Evolutionary conservation across 148 eudicot species (phyloP), one percentile per base, ranked within the genome.

Genomic region (Chenopodium berlandieri): DNA sequence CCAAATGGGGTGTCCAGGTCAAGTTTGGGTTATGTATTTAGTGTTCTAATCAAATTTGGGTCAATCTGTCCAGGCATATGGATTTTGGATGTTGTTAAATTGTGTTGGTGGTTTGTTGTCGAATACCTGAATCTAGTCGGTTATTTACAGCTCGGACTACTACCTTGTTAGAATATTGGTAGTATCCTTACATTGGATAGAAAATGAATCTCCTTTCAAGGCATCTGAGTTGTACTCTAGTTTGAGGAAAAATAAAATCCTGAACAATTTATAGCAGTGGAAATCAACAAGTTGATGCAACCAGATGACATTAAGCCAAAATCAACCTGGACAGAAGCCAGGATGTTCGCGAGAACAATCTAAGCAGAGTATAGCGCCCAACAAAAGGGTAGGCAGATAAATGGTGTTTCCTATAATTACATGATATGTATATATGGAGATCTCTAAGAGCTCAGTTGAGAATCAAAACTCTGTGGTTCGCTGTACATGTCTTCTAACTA

Each of bases 401-500:
- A 32, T 76, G 68, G 77, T 50, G 7, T 44, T 63, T 50, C 74
- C 46, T 37, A 71, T 66, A 34, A 64, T 71, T 77, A 84, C 52
- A 74, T 50, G 13, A 4, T 56, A 56, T 83, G 52, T 54, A 52
- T 64, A 75, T 54, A 83, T 40, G 58, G 19, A 64, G 44, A 16
- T 47, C 30, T 50, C 40, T 4, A 52, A 74, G 10, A 31, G 47
- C 22, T 40, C 67, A 78, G 62, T 79, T 74, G 30, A 65, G 44
- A 17, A 78, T 31, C 37, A 56, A 67, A 78, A 75, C 40, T 72
- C 75, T 85, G 87, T 81, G 87, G 87, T 85, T 79, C 47, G 66
- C 87, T 85, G 40, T 85, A 85, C 87, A 85, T 46, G 79, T 65
- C 72, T 81, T 68, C 63, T 73, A 73, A 17, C 56, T 63, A 64